Conservation (phyloP, 129 eudicot genomes). For the Solidago caesia region DNA sequence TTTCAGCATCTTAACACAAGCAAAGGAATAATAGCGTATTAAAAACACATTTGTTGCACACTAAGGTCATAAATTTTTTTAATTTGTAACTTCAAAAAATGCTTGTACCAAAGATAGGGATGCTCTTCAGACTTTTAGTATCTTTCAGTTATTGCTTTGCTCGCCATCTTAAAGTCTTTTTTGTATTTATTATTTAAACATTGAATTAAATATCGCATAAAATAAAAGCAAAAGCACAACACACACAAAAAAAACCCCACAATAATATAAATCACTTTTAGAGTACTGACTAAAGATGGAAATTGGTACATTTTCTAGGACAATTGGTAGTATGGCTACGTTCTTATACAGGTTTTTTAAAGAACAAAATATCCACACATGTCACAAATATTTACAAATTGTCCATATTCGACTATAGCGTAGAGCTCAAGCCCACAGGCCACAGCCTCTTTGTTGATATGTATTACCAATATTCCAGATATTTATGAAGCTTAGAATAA, state of each 20-base stretch:
- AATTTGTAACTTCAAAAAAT: background rate
- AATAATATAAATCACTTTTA: background rate
- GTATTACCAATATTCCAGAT: background rate
- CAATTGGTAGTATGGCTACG: background rate
- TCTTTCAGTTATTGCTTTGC: background rate
- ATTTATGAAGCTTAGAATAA: background rate
- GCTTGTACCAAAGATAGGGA: background rate
- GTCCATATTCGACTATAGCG: no score
- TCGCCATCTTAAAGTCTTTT: background rate
- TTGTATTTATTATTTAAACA: background rate
- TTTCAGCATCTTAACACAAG: background rate
- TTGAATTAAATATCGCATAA: background rate
- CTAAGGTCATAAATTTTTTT: background rate
- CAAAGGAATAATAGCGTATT: background rate
- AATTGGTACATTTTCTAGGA: background rate
- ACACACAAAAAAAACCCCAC: slow-evolving; percentile 1
- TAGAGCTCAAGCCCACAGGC: no score
- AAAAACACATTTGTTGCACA: background rate
- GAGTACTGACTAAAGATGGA: background rate
- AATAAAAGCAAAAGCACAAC: background rate
- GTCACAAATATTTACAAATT: no score
- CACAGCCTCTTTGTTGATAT: background rate
- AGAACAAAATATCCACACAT: no score
- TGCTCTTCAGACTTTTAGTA: background rate
- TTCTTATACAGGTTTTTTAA: background rate